A percentile compares a stretch with the other conserved stretches of the same genome.
These are phyloP conservation scores for Cinnamomum micranthum DNA, from an alignment of 164 flowering plant genomes.

Conservation along the genomic window DNA sequence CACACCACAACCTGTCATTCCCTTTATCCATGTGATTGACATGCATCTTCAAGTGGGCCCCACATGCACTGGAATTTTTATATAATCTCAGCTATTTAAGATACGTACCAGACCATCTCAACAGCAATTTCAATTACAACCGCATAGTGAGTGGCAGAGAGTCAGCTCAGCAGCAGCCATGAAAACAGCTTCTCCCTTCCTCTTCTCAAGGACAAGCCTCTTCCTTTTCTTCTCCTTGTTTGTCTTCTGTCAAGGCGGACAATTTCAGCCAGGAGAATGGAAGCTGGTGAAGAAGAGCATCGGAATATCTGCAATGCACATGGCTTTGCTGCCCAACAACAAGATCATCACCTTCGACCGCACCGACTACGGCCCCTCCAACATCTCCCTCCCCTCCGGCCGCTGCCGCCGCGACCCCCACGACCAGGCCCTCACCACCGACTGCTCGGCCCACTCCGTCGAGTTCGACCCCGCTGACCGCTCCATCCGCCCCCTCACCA, in stretches of 20 bases:
- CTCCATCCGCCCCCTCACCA: constrained; percentile 31
- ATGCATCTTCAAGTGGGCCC: no score
- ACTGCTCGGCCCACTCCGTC: constrained; percentile 46
- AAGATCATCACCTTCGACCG: constrained; percentile 34
- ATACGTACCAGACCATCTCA: no score
- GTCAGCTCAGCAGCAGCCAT: constrained; percentile 5
- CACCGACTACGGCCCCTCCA: constrained; percentile 35
- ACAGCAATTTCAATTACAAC: no score
- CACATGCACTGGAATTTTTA: no score
- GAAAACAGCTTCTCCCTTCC: not conserved
- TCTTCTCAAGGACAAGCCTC: not conserved
- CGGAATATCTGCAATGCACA: constrained; percentile 39
- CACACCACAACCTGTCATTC: no score
- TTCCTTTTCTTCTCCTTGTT: not conserved
- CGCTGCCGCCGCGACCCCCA: constrained; percentile 9
- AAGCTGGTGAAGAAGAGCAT: constrained; percentile 15
- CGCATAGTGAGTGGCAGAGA: not conserved
- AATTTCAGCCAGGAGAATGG: constrained; percentile 21
- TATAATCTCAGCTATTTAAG: no score
- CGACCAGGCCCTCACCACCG: constrained; percentile 5
- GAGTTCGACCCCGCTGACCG: constrained; percentile 25
- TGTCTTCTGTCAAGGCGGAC: not conserved
- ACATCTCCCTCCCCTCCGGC: constrained; percentile 27
- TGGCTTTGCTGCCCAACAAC: constrained; percentile 31
- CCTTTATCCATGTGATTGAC: no score